Base-by-base conservation (phyloP, 1,284 basidiomycete genomes). In the Pisolithus thermaeus region DNA sequence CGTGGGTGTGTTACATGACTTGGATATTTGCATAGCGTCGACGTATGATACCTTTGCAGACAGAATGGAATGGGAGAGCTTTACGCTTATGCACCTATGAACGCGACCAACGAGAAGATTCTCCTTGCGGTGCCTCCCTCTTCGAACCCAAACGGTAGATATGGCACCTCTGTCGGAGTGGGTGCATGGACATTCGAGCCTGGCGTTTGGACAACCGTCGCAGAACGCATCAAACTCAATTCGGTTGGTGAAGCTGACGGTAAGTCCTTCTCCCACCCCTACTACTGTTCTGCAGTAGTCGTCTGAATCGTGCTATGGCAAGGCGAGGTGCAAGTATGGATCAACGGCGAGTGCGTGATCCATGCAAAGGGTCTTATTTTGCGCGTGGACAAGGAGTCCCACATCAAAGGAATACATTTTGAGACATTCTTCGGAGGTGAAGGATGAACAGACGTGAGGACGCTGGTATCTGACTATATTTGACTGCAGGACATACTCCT, bases 391-490 rank as follows among this genome's bases (percentile, higher is more conserved):
- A 77, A 47, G n/a, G n/a, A n/a, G n/a, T n/a, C n/a, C n/a, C n/a
- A n/a, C n/a, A n/a, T n/a, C n/a, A n/a, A n/a, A n/a, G 83, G 83
- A 4, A 72, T 80, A 60, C 82, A 84, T 61, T 80, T 84, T 49
- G 79, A 87, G 66, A 88, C 84, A 2, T 90, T 89, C 71, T 90
- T 89, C 54, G 85, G 84, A 52, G 83, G 83, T 81, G 54, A 38
- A n/a, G n/a, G n/a, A n/a, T n/a, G n/a, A n/a, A n/a, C n/a, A n/a
- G n/a, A n/a, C n/a, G n/a, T n/a, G n/a, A n/a, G n/a, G n/a, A n/a
- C n/a, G n/a, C n/a, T n/a, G n/a, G n/a, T n/a, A n/a, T n/a, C n/a
- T n/a, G n/a, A n/a, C n/a, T n/a, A n/a, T n/a, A n/a, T n/a, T n/a
- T n/a, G n/a, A n/a, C n/a, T n/a, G n/a, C n/a, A n/a, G n/a, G n/a